Base-by-base conservation (phyloP, 2,329 filamentous ascomycete species). In the Plenodomus lindquistii region DNA sequence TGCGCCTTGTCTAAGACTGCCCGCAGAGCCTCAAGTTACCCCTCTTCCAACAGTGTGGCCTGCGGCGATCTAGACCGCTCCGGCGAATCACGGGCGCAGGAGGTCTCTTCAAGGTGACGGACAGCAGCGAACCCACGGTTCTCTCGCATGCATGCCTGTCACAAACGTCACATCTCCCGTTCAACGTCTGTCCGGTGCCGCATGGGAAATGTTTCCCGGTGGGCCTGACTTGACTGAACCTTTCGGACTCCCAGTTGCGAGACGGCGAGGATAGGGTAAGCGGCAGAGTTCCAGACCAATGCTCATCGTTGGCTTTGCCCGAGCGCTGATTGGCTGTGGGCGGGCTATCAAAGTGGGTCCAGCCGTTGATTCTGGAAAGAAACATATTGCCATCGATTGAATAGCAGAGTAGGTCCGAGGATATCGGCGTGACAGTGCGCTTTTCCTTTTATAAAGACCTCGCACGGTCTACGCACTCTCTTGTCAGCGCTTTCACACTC, bases 231-330 rank as follows among this genome's bases (percentile, higher is more conserved):
- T 50, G 47, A 44, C 52, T 45, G 41, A 38, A 34, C 34, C 37
- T 35, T 50, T 49, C 46, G 6, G 49, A 24, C 34, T 10, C 17
- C 40, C n/a, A 39, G 38, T 48, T 36, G 31, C 46, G 11, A 37
- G 27, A 17, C 34, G 34, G 37, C 41, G 44, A 47, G 4, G 59
- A 49, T 60, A 54, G 56, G 50, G 61, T 62, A 57, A 65, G 58
- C 60, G 48, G 43, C 20, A 50, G 45, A 51, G 51, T 7, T 55
- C 61, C 47, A 54, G 61, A 62, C 49, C 42, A 22, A 34, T 31
- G 24, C 37, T 31, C n/a, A 15, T 8, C 11, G 27, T 31, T 31
- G 11, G 27, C 27, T 40, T 39, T 42, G 17, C 10, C 9, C 31
- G 10, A 35, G 8, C 4, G 22, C 17, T 63, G 53, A 63, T 65